Base-by-base conservation (phyloP, 495 filamentous ascomycete genomes). In the Aspergillus sclerotiicarbonarius region DNA sequence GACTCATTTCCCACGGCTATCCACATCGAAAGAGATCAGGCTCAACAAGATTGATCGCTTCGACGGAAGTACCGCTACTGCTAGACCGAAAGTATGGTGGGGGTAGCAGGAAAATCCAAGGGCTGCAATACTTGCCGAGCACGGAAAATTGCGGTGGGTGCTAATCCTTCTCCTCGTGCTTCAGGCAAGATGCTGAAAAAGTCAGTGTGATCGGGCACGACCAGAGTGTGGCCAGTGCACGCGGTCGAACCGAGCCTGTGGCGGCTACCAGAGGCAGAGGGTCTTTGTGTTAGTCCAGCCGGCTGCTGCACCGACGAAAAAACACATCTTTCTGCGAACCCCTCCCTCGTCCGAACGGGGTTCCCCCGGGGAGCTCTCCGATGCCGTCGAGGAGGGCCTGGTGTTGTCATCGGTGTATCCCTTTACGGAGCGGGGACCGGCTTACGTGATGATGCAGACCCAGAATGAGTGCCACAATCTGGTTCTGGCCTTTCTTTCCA, bases 101-200 rank as follows among this genome's bases (percentile, higher is more conserved):
- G 77, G 25, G 71, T 78, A 37, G 57, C 76, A 20, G 77, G 77
- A 18, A 71, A 73, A 46, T 80, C 77, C 7, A 76, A 75, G 62
- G 76, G 71, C 10, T 80, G 77, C 59, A 73, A 74, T 32, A 77
- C 76, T 18, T 79, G 76, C 63, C 71, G 72, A 31, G 62, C 68
- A 37, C 66, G 71, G 29, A 76, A 77, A 59, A 70, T 76, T 20
- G 69, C 67, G 16, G 76, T 78, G 58, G 21, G 69, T 63, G 10
- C 32, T 6, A 32, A 51, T 16, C 18, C 21, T 8, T 43, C 7
- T n/a, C 33, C 18, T 2, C 43, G 3, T 35, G 31, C 0, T n/a
- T 33, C 7, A 9, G 13, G 20, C 41, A 21, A 43, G 13, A 7
- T 10, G 31, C 16, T n/a, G 30, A 33, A 7, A 3, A 45, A 33